Evolutionary conservation across 139 green algal genomes (phyloP), one percentile per base, ranked within the genome.

Genomic region (Edaphochlamys debaryana): DNA sequence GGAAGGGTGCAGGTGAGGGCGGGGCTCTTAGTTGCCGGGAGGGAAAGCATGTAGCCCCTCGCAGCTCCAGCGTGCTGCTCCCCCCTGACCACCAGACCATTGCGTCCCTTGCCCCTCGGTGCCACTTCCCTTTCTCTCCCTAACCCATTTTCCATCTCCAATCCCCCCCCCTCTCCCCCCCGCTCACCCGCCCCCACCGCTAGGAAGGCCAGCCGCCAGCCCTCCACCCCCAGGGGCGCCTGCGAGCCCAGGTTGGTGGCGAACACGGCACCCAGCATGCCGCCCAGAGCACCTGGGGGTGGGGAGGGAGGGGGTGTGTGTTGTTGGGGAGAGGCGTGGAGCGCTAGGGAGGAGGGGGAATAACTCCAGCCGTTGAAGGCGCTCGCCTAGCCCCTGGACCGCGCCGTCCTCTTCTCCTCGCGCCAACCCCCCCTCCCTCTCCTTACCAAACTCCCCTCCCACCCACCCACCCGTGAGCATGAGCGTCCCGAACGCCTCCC

Each of bases 401-500:
- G 45, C 45, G 11, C 45, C 45, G 45, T 54, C 45, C 45, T 54
- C 11, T n/a, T n/a, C n/a, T n/a, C n/a, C n/a, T n/a, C n/a, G n/a
- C n/a, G n/a, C n/a, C n/a, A n/a, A n/a, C n/a, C n/a, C n/a, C 19
- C 36, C 36, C 36, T 1, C 20, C 5, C 66, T 9, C 34, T 27
- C 13, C 36, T 9, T 6, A 1, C 66, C 66, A 4, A 17, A 15
- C 34, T 50, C 8, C 52, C 15, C 52, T 62, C 52, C 15, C 56
- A 20, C 67, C 38, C 67, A 48, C 76, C 67, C 78, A 63, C 91
- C 91, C 0, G 89, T 95, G 29, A 95, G 52, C 72, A 89, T 91
- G 68, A 96, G 86, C 13, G 70, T 58, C 25, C 93, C 93, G 90
- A 96, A 96, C 19, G 92, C 93, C 34, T 79, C 78, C 29, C 93